phyloP scores from a whole-genome alignment of 495 filamentous ascomycete genomes.

The Eremomyces bilateralis region DNA sequence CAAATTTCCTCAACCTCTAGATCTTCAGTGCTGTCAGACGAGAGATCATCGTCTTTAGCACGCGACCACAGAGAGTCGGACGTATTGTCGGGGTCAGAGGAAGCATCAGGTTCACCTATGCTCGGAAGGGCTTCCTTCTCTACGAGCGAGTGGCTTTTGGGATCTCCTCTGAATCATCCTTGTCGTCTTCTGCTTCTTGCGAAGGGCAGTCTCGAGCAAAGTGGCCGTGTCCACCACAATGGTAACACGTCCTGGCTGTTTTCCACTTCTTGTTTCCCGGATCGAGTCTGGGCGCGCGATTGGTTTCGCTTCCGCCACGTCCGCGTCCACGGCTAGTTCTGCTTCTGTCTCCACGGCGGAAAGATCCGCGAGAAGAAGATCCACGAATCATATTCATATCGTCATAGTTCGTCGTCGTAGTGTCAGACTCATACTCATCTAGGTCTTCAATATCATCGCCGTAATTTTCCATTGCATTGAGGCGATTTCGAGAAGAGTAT shows the following conservation, averaged over 20 bases:
- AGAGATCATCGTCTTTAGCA: background rate
- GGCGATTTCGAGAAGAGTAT: no score
- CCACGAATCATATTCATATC: no score
- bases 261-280: no score
- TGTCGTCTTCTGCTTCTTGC: background rate
- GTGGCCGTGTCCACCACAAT: background rate
- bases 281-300: no score
- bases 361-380: no score
- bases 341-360: no score
- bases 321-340: no score
- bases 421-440: no score
- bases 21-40: background rate
- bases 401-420: no score
- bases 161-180: background rate
- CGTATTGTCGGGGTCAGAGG: background rate
- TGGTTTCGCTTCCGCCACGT: no score
- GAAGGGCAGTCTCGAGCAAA: background rate
- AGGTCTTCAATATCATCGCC: no score
- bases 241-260: background rate
- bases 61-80: background rate
- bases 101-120: background rate
- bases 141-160: background rate
- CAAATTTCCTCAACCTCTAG: background rate
- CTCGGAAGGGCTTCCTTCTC: background rate
- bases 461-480: no score